Conservation (phyloP, 106 monocot species). For the Narthecium ossifragum region DNA sequence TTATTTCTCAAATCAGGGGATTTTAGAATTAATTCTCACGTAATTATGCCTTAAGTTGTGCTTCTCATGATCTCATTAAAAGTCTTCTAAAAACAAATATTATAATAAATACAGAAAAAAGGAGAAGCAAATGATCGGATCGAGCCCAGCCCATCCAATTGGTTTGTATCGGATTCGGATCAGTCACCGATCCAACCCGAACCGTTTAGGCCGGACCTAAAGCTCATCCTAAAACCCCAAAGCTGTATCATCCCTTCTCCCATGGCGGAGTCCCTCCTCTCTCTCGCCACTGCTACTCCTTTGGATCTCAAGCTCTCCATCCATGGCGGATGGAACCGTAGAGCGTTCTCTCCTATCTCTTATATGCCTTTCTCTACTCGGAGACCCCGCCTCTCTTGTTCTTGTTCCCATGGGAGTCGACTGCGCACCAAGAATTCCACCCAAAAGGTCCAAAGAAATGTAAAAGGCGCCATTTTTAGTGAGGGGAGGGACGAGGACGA, state of each 20-base stretch:
- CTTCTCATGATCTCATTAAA: no score
- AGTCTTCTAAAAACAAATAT: no score
- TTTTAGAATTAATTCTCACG: no score
- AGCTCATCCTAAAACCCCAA: neutral
- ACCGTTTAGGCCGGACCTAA: no score
- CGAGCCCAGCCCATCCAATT: no score
- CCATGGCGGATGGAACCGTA: conserved; percentile 4
- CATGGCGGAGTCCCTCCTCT: conserved; percentile 19
- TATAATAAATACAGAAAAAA: no score
- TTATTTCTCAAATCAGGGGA: no score
- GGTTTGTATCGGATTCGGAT: no score
- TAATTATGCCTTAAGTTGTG: no score
- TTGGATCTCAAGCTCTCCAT: neutral
- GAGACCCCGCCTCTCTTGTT: conserved; percentile 15
- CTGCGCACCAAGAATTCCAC: conserved; percentile 9
- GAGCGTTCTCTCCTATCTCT: conserved; percentile 5
- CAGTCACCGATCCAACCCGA: neutral
- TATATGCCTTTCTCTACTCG: conserved; percentile 8
- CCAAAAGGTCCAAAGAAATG: conserved; percentile 10
- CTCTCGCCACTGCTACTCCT: conserved; percentile 4
- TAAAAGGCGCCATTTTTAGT: conserved; percentile 51
- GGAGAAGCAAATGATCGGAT: no score
- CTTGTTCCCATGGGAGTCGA: conserved; percentile 1
- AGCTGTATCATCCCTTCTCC: neutral
- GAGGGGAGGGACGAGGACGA: conserved; percentile 65